Conservation (phyloP, 441 rosid species). For the Populus hybrid region DNA sequence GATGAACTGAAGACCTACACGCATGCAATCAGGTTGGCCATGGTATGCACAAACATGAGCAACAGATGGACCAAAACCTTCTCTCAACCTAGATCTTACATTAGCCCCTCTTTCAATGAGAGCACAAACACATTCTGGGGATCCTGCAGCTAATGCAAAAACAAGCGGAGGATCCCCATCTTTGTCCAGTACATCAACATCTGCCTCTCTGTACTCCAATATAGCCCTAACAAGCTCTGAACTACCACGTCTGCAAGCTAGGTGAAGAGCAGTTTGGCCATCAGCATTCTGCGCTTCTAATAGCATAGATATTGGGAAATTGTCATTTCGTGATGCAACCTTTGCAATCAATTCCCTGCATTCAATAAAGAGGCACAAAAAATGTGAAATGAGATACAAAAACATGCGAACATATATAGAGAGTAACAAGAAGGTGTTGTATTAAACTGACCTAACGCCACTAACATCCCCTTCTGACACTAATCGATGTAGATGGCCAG, state of each 20-base stretch:
- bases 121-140: conserved; percentile 90
- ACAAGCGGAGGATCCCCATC: conserved; percentile 99
- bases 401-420: not conserved
- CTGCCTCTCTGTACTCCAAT: conserved; percentile 62
- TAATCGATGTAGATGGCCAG: conserved; percentile 66
- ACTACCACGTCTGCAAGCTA: conserved; percentile 99
- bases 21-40: conserved; percentile 99
- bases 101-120: conserved; percentile 81
- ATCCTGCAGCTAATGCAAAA: conserved; percentile 98
- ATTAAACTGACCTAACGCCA: conserved; percentile 77
- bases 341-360: conserved; percentile 75
- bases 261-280: conserved; percentile 96
- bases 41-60: conserved; percentile 99
- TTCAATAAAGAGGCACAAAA: conserved; percentile 8
- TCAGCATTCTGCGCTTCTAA: conserved; percentile 88
- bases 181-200: conserved; percentile 88
- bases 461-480: conserved; percentile 71
- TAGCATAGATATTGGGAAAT: conserved; percentile 46
- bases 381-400: not conserved
- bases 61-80: conserved; percentile 94
- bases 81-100: conserved; percentile 84
- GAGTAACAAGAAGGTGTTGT: conserved; percentile 3
- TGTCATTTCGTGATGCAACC: conserved; percentile 58
- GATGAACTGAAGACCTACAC: conserved; percentile 48
- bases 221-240: conserved; percentile 82